A percentile compares a stretch with the other conserved stretches of the same genome.
Conservation (phyloP, 31 red algal species). For the Odonthalia washingtoniensis region DNA sequence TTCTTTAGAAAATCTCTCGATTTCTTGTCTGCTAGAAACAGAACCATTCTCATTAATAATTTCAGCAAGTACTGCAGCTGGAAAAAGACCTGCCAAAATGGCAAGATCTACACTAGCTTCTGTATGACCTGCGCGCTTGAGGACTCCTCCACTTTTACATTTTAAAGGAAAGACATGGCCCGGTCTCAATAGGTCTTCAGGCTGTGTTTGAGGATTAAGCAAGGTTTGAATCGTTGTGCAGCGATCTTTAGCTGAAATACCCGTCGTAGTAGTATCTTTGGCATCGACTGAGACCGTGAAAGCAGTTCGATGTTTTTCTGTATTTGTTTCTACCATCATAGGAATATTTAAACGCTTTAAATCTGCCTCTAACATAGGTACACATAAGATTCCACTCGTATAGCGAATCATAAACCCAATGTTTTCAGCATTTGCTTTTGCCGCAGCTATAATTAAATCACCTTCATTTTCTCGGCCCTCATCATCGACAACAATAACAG, state of each 20-base stretch:
- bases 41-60: conserved; percentile 93
- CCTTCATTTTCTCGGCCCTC: conserved; percentile 98
- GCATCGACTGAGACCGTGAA: conserved; percentile 95
- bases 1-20: conserved; percentile 69
- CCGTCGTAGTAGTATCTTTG: conserved; percentile 87
- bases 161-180: conserved; percentile 98
- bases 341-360: conserved; percentile 72
- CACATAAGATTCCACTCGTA: conserved; percentile 95
- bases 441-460: conserved; percentile 96
- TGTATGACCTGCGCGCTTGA: conserved; percentile 98
- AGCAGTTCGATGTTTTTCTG: conserved; percentile 91
- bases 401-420: conserved; percentile 99
- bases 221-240: conserved; percentile 82
- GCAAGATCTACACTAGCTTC: conserved; percentile 95
- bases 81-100: conserved; percentile 76
- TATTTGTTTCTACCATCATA: conserved; percentile 94
- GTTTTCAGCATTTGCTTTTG: conserved; percentile 86
- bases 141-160: conserved; percentile 86
- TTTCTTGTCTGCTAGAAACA: conserved; percentile 86
- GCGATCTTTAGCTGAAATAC: conserved; percentile 96
- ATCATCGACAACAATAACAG: conserved; percentile 95
- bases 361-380: conserved; percentile 70
- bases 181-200: conserved; percentile 85
- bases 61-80: conserved; percentile 93
- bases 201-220: conserved; percentile 56